Conservation (phyloP, 176 grass and related monocot genomes). For the Rhipidocladum racemiflorum region DNA sequence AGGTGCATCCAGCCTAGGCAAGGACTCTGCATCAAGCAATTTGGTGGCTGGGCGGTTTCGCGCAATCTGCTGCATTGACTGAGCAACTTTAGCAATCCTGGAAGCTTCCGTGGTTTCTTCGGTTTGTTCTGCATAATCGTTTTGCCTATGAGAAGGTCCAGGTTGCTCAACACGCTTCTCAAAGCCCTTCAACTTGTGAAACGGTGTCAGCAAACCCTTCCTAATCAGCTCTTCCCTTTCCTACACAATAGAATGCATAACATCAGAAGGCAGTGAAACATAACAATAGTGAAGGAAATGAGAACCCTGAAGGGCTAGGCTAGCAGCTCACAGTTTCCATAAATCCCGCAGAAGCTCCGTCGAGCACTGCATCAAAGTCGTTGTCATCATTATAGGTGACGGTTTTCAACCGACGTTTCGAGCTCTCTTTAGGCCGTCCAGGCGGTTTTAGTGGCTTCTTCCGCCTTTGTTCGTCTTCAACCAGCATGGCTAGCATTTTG, state of each 20-base stretch:
- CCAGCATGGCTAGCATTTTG: constrained; percentile 57
- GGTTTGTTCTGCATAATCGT: constrained; percentile 4
- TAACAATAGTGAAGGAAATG: background rate
- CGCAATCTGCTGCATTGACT: constrained; percentile 56
- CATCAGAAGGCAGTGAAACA: constrained; percentile 10
- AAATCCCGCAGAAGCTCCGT: constrained; percentile 76
- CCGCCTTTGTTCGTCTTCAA: constrained; percentile 49
- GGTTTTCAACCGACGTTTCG: constrained; percentile 43
- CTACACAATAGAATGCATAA: constrained; percentile 37
- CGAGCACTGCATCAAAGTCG: constrained; percentile 72
- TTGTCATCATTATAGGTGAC: constrained; percentile 66
- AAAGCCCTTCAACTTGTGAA: constrained; percentile 91
- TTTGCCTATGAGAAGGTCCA: constrained; percentile 35
- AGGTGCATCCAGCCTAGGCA: constrained; percentile 77
- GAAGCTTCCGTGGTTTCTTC: constrained; percentile 49
- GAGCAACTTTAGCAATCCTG: constrained; percentile 66
- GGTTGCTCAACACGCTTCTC: constrained; percentile 63
- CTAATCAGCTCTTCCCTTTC: constrained; percentile 83
- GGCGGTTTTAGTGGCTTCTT: constrained; percentile 38
- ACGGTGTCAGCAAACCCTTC: constrained; percentile 87
- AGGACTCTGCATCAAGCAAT: constrained; percentile 66
- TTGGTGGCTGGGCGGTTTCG: constrained; percentile 64
- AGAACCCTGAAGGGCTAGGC: background rate
- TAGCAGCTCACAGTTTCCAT: constrained; percentile 77
- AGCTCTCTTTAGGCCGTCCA: constrained; percentile 23